Evolutionary conservation across 116 monocot species (phyloP).

Genomic region (Cymodocea nodosa): DNA sequence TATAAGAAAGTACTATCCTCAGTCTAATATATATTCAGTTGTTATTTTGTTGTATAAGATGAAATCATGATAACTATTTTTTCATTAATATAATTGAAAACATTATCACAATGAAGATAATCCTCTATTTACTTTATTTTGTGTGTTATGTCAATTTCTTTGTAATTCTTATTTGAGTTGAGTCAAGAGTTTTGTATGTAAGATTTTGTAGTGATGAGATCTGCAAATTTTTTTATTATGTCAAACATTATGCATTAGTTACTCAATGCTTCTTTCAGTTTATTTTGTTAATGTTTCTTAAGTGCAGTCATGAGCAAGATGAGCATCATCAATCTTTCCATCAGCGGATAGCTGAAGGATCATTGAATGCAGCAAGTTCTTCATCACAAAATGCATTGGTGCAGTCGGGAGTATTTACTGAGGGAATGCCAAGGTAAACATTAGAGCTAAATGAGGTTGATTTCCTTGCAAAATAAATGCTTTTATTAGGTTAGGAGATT

Average conservation of each 20-base stretch:
- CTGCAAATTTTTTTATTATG: neutral
- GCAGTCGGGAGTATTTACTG: constrained; percentile 50
- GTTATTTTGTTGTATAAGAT: no score
- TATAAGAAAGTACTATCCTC: no score
- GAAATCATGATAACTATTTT: no score
- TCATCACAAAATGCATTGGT: constrained; percentile 43
- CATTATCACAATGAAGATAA: no score
- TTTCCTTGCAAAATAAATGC: neutral
- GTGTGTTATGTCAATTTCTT: no score
- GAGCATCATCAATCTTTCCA: constrained; percentile 42
- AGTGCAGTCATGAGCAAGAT: constrained; percentile 45
- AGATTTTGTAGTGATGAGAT: no score
- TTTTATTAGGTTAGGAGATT: no score
- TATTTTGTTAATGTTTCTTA: constrained; percentile 9
- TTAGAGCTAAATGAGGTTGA: neutral
- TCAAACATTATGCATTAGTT: neutral
- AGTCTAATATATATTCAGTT: no score
- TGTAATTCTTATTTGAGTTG: no score
- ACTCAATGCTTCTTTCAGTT: neutral
- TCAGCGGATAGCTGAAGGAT: constrained; percentile 47
- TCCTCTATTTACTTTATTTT: no score
- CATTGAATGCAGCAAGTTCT: constrained; percentile 37
- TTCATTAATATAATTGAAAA: no score
- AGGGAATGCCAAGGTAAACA: constrained; percentile 60
- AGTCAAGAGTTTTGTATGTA: no score